Evolutionary conservation across 768 basidiomycete species (phyloP).

Genomic region (Russula compacta): DNA sequence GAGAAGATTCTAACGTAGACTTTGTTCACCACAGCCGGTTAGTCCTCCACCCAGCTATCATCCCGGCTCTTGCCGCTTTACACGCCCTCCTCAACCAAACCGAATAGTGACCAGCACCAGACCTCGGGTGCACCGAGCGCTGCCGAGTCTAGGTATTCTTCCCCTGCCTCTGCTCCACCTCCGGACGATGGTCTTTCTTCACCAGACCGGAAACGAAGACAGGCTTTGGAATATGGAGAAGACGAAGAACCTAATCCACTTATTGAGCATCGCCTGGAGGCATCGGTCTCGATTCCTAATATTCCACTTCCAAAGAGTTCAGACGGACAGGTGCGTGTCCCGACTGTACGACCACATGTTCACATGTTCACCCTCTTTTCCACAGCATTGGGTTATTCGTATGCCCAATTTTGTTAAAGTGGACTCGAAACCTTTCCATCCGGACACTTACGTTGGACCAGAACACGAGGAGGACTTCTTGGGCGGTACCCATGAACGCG

Average conservation of each 20-base stretch:
- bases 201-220: conserved; percentile 46
- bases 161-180: conserved; percentile 27
- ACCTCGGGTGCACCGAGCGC: conserved; percentile 19
- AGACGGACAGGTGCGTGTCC: conserved; percentile 62
- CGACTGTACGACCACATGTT: background rate
- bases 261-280: conserved; percentile 50
- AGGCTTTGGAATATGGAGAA: conserved; percentile 71
- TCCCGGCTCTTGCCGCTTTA: background rate
- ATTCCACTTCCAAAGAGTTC: conserved; percentile 72
- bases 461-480: conserved; percentile 67
- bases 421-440: conserved; percentile 84
- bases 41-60: conserved; percentile 12
- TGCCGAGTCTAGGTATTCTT: conserved; percentile 21
- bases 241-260: conserved; percentile 57
- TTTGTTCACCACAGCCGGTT: conserved; percentile 45
- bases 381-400: conserved; percentile 87
- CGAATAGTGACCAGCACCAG: conserved; percentile 8
- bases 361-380: conserved; percentile 4
- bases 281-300: conserved; percentile 77
- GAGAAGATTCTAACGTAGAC: conserved; percentile 50
- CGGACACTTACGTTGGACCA: conserved; percentile 74
- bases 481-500: conserved; percentile 51
- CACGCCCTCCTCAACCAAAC: background rate
- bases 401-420: conserved; percentile 92
- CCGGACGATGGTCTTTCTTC: conserved; percentile 57